Evolutionary conservation across 495 filamentous ascomycete genomes (phyloP).

Genomic region (Neurospora sp.): DNA sequence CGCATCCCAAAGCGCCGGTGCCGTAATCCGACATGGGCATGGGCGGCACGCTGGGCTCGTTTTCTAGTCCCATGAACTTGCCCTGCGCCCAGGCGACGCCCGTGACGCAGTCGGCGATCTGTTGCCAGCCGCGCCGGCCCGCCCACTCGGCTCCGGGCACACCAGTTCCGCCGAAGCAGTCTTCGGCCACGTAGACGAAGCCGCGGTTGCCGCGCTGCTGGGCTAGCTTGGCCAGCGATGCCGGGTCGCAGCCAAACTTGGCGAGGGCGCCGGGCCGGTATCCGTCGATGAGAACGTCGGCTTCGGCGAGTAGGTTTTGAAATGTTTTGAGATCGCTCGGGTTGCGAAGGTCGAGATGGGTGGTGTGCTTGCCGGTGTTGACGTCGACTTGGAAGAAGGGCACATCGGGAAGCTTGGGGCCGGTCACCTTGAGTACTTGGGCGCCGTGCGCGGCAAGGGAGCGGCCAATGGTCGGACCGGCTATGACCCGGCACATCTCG

Average conservation of each 20-base stretch:
- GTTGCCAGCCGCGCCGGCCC: constrained; percentile 45
- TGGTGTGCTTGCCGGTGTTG: constrained; percentile 56
- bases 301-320: constrained; percentile 46
- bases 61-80: too few species aligned
- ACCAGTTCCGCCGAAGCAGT: constrained; percentile 52
- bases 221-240: constrained; percentile 41
- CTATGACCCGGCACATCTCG: constrained; percentile 58
- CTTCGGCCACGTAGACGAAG: constrained; percentile 59
- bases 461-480: constrained; percentile 53
- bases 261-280: constrained; percentile 59
- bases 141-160: constrained; percentile 35
- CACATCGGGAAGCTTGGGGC: constrained; percentile 56
- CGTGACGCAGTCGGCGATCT: constrained; percentile 42
- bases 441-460: constrained; percentile 60
- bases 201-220: constrained; percentile 41
- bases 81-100: too few species aligned
- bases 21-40: constrained; percentile 80
- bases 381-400: constrained; percentile 75
- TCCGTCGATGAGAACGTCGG: constrained; percentile 54
- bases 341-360: constrained; percentile 46
- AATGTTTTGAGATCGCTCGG: constrained; percentile 43
- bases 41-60: constrained; percentile 27
- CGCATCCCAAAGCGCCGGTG: constrained; percentile 54
- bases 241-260: constrained; percentile 50
- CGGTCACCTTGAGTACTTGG: constrained; percentile 61